Evolutionary conservation across 2,329 filamentous ascomycete species (phyloP), one percentile per base, ranked within the genome.

Genomic region (Monosporascus sp.): DNA sequence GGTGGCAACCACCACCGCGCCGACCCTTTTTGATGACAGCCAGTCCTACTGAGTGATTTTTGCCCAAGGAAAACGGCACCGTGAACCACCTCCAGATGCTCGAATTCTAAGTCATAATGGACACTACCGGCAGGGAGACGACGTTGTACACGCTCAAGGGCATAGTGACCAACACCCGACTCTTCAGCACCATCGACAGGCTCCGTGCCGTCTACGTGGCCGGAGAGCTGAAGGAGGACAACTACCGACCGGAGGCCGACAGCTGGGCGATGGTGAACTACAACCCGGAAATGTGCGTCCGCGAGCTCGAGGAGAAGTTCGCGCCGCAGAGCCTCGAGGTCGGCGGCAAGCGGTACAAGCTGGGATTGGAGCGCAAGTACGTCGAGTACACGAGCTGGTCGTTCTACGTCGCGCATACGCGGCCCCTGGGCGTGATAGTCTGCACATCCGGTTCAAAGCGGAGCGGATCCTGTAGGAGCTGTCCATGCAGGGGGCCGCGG

Each of bases 301-400:
- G 71, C 7, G 63, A 68, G 31, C 61, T 73, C 4, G 70, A 73
- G 38, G 60, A 69, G 5, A 65, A 60, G 5, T 60, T 67, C 3
- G 69, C 71, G 2, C 72, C 72, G 2, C 67, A 71, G 50, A 69
- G 60, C 35, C 58, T 71, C 15, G 70, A 72, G 57, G 55, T 72
- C 2, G 70, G 69, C 3, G 72, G 72, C 35, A 73, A 72, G 56
- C 67, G 72, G 2, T 74, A 74, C 62, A 67, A 65, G 49, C 50
- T 81, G 15, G 78, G 81, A 56, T 52, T 57, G 27, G 63, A 73
- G 37, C 62, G 76, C 53, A 69, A 72, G 49, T 81, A 75, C 56
- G 70, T 82, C 37, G 74, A 75, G 54, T 81, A 75, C 70, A 74
- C 81, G 66, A 77, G 76, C 18, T 82, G 76, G 66, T 70, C 72